Base-by-base conservation (phyloP, 2,329 filamentous ascomycete species). In the Arachnopeziza araneosa region DNA sequence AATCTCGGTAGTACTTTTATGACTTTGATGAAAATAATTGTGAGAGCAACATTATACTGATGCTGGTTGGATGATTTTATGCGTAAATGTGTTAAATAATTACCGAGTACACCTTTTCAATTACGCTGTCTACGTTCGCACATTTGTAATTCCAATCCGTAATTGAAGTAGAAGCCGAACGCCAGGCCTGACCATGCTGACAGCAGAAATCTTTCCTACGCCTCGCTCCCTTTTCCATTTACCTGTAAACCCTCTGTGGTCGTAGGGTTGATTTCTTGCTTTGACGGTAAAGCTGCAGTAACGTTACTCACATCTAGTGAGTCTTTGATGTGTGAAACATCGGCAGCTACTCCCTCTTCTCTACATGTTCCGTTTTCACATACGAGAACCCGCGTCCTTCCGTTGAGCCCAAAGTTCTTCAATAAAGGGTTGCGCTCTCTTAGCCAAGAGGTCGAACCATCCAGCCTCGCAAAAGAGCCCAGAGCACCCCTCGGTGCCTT, bases 301-400 rank as follows among this genome's bases (percentile, higher is more conserved):
- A 56, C 44, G 19, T 17, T 24, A 22, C 55, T 50, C n/a, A 56
- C 24, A 36, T 36, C 55, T 24, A 56, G 26, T 7, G 55, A 23
- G 24, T 50, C 44, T 50, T 56, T 56, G 44, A 56, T 24, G 8
- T 49, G 21, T 44, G 36, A 44, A 14, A 44, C 36, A 44, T 44
- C 30, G 23, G 49, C 36, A 24, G 23, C 26, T 52, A 58, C 49
- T 2, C 58, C 61, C 52, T 70, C 77, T 59, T 79, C 77, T 54
- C 74, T 74, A 68, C 80, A 82, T 26, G 71, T 70, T 1, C 74
- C 73, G 1, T 73, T 74, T 60, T 80, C 78, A 68, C 79, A 81
- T 24, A 81, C 67, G 69, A 79, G 70, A 36, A 80, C 72, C 66
- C 76, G 73, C 23, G 72, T 69, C 63, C 71, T 76, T 4, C 68